Evolutionary conservation across 345 rosid species (phyloP), one percentile per base, ranked within the genome.

Genomic region (Iberis pinnata): DNA sequence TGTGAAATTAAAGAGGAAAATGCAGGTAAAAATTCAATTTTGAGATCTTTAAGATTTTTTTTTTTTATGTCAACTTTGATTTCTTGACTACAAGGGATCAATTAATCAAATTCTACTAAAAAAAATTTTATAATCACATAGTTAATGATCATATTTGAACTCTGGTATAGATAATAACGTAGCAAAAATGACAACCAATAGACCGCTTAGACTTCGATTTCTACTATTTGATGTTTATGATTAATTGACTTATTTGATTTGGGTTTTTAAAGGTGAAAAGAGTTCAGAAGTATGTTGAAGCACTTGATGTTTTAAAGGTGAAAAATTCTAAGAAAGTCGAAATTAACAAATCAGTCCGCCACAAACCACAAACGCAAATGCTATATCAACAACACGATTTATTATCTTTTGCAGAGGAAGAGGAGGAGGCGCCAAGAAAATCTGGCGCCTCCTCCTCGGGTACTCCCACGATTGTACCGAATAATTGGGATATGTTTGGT

Each of bases 261-360:
- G 42, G 18, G 33, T 18, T 56, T 18, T 49, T 50, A 49, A 41
- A 92, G 99, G 99, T 88, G 76, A 67, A 56, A 49, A 86, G 97
- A 75, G 94, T 93, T 54, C 99, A 93, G 37, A 83, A 77, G 71
- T 88, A 76, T 51, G 99, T 93, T 12, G 95, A 93, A 64, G 78
- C 88, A 35, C 69, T 93, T 43, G 99, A 93, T 62, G 46, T 82
- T 60, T 70, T 93, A 67, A 88, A 88, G 76, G 66, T 82, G 5
- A 93, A 83, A 61, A 88, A 76, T 72, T 73, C 97, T 6, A 71
- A 70, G 59, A 69, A 57, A 38, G 70, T 80, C 49, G 56, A 73
- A 7, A 22, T 49, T 0, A 54, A n/a, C 33, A 67, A 26, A 70
- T 82, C 54, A 80, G 84, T 39, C 57, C 72, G 19, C 56, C 64